Conservation (phyloP, 345 rosid genomes). For the Eucalyptus curtisii region DNA sequence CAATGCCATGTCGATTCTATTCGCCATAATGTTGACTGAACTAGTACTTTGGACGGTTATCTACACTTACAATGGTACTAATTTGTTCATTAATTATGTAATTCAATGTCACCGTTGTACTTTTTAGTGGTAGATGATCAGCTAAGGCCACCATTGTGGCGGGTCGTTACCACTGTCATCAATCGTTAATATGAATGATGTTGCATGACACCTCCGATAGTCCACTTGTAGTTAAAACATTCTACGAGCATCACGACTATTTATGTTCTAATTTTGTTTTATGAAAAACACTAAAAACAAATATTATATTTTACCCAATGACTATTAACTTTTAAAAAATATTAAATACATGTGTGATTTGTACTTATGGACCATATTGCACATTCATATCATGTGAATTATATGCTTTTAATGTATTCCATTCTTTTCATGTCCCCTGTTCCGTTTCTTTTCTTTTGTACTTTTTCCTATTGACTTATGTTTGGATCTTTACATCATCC, state of each 20-base stretch:
- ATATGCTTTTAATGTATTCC: background rate
- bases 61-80: fast-evolving
- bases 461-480: background rate
- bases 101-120: background rate
- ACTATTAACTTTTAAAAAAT: background rate
- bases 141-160: background rate
- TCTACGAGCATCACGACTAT: background rate
- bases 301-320: background rate
- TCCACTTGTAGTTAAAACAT: background rate
- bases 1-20: background rate
- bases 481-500: background rate
- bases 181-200: background rate
- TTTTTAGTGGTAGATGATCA: background rate
- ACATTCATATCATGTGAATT: background rate
- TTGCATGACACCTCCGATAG: background rate
- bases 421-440: background rate
- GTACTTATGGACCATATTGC: background rate
- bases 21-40: background rate
- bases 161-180: fast-evolving
- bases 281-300: background rate
- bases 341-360: background rate
- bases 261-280: background rate
- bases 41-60: background rate
- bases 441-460: background rate
- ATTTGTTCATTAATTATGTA: background rate